Conservation (phyloP, 805 yeast genomes). For the Nakazawaea ishiwadae region DNA sequence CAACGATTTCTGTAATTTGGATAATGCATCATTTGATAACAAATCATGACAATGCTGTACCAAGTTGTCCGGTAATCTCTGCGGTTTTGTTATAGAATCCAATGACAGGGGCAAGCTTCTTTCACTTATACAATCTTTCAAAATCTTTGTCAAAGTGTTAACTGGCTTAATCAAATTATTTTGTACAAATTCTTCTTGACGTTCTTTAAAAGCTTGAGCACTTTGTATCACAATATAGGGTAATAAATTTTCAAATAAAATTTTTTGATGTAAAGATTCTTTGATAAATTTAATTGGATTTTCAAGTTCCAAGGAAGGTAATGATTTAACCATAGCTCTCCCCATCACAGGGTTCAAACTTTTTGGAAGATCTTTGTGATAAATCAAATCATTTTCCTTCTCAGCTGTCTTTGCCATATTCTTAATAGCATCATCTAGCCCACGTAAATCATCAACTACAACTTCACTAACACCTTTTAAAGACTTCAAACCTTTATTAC, state of each 20-base stretch:
- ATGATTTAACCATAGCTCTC: constrained; percentile 53
- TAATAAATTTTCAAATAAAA: constrained; percentile 54
- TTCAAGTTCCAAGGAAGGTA: constrained; percentile 31
- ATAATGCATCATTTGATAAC: constrained; percentile 46
- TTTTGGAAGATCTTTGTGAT: constrained; percentile 60
- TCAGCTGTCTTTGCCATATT: constrained; percentile 51
- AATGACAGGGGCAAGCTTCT: constrained; percentile 57
- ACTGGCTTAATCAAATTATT: constrained; percentile 44
- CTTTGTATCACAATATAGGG: constrained; percentile 66
- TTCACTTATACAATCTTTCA: constrained; percentile 40
- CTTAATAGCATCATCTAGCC: constrained; percentile 40
- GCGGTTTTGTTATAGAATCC: constrained; percentile 55
- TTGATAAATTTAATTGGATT: constrained; percentile 23
- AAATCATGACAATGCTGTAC: constrained; percentile 52
- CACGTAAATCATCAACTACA: constrained; percentile 48
- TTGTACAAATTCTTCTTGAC: constrained; percentile 50
- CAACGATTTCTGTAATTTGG: constrained; percentile 35
- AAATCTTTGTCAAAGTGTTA: constrained; percentile 36
- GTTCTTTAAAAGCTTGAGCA: constrained; percentile 62
- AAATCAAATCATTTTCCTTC: constrained; percentile 77
- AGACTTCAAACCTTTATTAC: constrained; percentile 32
- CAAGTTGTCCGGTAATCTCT: constrained; percentile 53
- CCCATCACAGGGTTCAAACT: constrained; percentile 37
- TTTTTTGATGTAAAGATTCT: constrained; percentile 19
- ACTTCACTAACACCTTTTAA: constrained; percentile 36